These are phyloP conservation scores for Colletotrichum plurivorum DNA, from an alignment of 2,329 filamentous ascomycete species.

Conservation along the genomic window DNA sequence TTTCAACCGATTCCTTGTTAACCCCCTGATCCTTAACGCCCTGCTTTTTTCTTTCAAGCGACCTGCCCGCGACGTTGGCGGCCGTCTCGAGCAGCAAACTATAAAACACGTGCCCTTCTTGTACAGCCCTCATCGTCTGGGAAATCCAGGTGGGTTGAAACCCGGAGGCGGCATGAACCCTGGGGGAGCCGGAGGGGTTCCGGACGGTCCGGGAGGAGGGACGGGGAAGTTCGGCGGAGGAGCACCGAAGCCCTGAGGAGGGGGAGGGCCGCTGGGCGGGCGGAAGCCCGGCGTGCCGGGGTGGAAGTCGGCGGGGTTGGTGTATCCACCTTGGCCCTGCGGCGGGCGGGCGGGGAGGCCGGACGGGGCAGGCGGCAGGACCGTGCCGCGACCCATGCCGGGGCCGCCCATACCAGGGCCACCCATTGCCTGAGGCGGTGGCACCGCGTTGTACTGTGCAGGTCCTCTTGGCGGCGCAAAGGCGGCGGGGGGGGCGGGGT, in stretches of 20 bases:
- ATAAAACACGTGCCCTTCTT: not conserved
- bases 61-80: not conserved
- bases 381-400: slow-evolving; percentile 45
- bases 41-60: slow-evolving; percentile 18
- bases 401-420: slow-evolving; percentile 36
- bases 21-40: slow-evolving; percentile 21
- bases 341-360: slow-evolving; percentile 66
- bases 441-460: slow-evolving; percentile 49
- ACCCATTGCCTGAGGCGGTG: slow-evolving; percentile 32
- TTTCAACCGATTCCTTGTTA: slow-evolving; percentile 14
- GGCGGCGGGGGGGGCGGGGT: slow-evolving; percentile 49
- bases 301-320: slow-evolving; percentile 64
- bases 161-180: slow-evolving; percentile 64
- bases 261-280: slow-evolving; percentile 53
- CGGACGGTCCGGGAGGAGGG: slow-evolving; percentile 54
- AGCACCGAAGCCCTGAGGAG: slow-evolving; percentile 54
- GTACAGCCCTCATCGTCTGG: slow-evolving; percentile 48
- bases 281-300: slow-evolving; percentile 51
- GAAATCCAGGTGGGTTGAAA: slow-evolving; percentile 49
- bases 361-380: slow-evolving; percentile 63
- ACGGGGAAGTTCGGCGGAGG: slow-evolving; percentile 58
- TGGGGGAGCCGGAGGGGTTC: slow-evolving; percentile 51
- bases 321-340: slow-evolving; percentile 60
- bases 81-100: not conserved
- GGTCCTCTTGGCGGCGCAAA: slow-evolving; percentile 55